Base-by-base conservation (phyloP, 2,329 filamentous ascomycete species). In the Fusarium acutatum region DNA sequence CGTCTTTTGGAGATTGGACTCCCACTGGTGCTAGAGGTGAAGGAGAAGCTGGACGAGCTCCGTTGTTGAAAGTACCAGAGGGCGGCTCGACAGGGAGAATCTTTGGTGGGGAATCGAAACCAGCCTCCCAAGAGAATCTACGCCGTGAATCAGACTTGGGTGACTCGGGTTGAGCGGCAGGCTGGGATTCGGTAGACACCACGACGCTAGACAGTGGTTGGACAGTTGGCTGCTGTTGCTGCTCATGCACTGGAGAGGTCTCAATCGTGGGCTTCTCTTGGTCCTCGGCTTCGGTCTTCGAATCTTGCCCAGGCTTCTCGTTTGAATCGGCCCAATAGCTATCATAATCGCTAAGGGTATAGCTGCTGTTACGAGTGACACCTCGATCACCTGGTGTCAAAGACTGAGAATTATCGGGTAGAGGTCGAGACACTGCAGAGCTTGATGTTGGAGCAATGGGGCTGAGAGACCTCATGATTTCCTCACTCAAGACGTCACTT, bases 401-500 rank as follows among this genome's bases (percentile, higher is more conserved):
- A 18, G 65, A 65, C 30, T 72, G 67, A 12, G 68, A 50, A 26
- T 69, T 72, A 14, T 74, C 72, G 20, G 64, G 69, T 18, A 63
- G 43, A 34, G 72, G 63, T 24, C 66, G 62, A 30, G 62, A 40
- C 4, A 77, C 62, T 11, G 67, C 46, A 41, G 76, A 47, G 35
- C 50, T 71, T 22, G 67, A 54, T 13, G 82, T 73, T 35, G 67
- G 65, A 20, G 82, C 82, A 18, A 84, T 79, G 1, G 91, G 87
- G 61, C 87, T 91, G 5, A 95, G 84, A 46, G 90, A 93, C 65
- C 89, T 90, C 60, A 94, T 90, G 61, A 95, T 95, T 75, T 95
- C 93, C 67, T 94, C 91, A 34, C 90, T 87, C 52, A 95, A 80
- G 63, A 88, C 86, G 73, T 95, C 93, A 76, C 89, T 94, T 76